These are phyloP conservation scores for Drechslerella coelobrocha DNA, from an alignment of 2,329 filamentous ascomycete species.

Conservation along the genomic window DNA sequence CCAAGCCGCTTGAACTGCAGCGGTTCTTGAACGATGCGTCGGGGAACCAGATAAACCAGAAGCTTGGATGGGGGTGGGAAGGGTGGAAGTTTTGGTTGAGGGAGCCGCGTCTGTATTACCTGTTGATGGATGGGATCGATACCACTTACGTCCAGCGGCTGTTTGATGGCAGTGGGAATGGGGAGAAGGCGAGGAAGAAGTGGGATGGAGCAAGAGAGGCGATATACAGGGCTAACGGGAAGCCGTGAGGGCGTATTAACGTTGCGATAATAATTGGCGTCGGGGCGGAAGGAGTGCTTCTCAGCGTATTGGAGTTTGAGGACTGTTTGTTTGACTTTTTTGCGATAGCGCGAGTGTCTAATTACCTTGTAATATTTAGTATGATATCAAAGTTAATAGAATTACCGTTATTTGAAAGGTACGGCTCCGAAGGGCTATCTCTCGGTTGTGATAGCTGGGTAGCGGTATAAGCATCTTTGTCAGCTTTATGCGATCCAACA, in stretches of 20 bases:
- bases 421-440: too few species aligned
- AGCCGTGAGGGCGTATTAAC: too few species aligned
- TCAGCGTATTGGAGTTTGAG: too few species aligned
- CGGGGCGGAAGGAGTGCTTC: too few species aligned
- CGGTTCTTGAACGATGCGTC: conserved; percentile 57
- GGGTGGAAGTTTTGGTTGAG: conserved; percentile 58
- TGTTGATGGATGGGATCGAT: conserved; percentile 57
- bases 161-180: conserved; percentile 57
- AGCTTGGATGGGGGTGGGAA: conserved; percentile 56
- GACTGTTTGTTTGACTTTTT: too few species aligned
- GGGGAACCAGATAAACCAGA: conserved; percentile 56
- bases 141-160: conserved; percentile 57
- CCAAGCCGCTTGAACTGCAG: conserved; percentile 46
- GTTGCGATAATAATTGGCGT: neutral
- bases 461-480: too few species aligned
- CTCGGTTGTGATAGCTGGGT: too few species aligned
- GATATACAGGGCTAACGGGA: conserved; percentile 48
- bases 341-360: too few species aligned
- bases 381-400: too few species aligned
- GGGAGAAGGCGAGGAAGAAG: conserved; percentile 51
- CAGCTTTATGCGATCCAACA: too few species aligned
- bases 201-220: conserved; percentile 56
- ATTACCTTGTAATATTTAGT: too few species aligned
- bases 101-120: conserved; percentile 56
- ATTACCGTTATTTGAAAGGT: too few species aligned